Conservation (phyloP, 352 stramenopile genomes). For the Poterioochromonas sp. region DNA sequence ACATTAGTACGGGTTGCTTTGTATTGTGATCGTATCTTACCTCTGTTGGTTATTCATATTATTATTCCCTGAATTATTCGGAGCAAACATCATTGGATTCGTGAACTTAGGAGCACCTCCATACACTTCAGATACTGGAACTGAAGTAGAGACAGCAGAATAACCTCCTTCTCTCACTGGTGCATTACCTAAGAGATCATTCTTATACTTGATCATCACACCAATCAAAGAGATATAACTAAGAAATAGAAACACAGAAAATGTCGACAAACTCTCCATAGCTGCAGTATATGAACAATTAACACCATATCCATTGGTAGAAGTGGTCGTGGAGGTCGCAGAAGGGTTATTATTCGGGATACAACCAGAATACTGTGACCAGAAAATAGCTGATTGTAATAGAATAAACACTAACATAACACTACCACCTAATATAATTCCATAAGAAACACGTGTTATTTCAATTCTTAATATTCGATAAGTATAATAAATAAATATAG, state of each 20-base stretch:
- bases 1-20: too few relatives aligned
- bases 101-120: too few relatives aligned
- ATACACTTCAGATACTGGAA: too few relatives aligned
- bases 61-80: too few relatives aligned
- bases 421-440: neutral
- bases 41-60: too few relatives aligned
- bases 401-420: neutral
- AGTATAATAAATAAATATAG: neutral
- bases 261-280: neutral
- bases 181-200: neutral
- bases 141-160: neutral
- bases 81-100: too few relatives aligned
- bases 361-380: neutral
- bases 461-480: neutral
- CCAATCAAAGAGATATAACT: neutral
- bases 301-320: neutral
- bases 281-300: neutral
- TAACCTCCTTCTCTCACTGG: neutral
- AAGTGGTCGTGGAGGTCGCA: neutral
- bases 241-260: conserved; percentile 20
- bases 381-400: conserved; percentile 18
- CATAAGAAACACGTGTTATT: neutral
- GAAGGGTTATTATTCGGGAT: neutral
- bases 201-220: neutral
- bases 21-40: too few relatives aligned